Evolutionary conservation across 2,329 filamentous ascomycete species (phyloP), one percentile per base, ranked within the genome.

Genomic region (Xylaria digitata): DNA sequence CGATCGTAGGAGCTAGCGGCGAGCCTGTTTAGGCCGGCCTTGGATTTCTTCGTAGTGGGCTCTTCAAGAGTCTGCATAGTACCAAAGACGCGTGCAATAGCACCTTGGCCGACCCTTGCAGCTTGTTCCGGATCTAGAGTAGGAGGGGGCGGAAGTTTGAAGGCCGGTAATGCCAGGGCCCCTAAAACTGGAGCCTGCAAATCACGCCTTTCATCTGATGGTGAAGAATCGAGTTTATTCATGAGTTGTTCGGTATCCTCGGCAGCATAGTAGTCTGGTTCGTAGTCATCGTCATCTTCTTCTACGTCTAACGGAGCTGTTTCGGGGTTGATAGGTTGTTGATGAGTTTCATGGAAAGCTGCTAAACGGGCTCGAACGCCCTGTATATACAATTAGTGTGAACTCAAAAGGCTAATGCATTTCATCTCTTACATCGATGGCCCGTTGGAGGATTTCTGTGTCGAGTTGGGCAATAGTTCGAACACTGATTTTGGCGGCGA

Each of bases 201-300:
- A 4, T 85, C 77, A 48, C 76, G 75, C 8, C 74, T 73, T 34
- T 86, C 84, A 52, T 86, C 85, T 3, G 88, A 82, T n/a, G 90
- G 85, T 5, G 89, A 84, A 67, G 87, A 87, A 75, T 95, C 92
- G 15, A 93, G 84, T 76, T 92, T 92, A 78, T 95, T 92, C 55
- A 91, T 80, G 37, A 93, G 89, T 75, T 95, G 92, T 74, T 94
- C 91, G 0, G 88, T 88, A 71, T 93, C 89, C 77, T 96, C 93
- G 42, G 89, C 88, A 8, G 91, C 86, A 66, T 90, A 89, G 72
- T 93, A 94, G 75, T 96, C 92, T 0, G 95, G 94, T 74, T 97
- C 95, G 75, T 97, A 97, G 73, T 97, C 93, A 71, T 97, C 93
- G 21, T 97, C 94, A 48, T 97, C 94, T 8, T 91, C 89, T 6